phyloP scores from a whole-genome alignment of 768 basidiomycete genomes.

The Mycena maculata region DNA sequence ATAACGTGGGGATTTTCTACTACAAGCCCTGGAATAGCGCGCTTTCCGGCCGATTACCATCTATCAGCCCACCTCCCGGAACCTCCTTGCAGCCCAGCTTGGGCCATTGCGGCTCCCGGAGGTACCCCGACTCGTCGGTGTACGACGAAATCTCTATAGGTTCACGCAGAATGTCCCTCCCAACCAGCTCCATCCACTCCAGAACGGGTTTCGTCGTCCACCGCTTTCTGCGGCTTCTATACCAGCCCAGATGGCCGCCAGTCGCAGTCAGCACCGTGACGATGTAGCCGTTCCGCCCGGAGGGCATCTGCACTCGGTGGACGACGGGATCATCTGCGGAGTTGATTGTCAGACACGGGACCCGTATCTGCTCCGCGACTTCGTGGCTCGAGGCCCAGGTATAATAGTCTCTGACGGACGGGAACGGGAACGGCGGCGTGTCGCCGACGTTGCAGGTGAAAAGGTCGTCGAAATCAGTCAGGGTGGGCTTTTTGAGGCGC shows the following conservation, averaged over 20 bases:
- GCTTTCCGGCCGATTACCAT: slow-evolving; percentile 63
- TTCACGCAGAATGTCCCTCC: slow-evolving; percentile 60
- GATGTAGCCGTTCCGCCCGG: slow-evolving; percentile 62
- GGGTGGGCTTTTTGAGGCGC: slow-evolving; percentile 62
- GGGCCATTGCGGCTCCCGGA: slow-evolving; percentile 67
- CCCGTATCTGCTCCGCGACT: slow-evolving; percentile 65
- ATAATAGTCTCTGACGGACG: slow-evolving; percentile 59
- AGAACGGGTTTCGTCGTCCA: slow-evolving; percentile 80
- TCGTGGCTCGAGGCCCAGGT: slow-evolving; percentile 69
- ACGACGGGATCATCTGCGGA: slow-evolving; percentile 83
- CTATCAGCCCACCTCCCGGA: slow-evolving; percentile 62
- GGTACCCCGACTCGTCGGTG: slow-evolving; percentile 66
- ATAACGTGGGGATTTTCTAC: too few relatives aligned
- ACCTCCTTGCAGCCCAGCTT: slow-evolving; percentile 66
- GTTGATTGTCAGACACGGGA: slow-evolving; percentile 72
- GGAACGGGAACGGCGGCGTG: slow-evolving; percentile 63
- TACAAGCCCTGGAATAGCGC: slow-evolving; percentile 72
- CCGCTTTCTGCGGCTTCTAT: slow-evolving; percentile 63
- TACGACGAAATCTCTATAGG: slow-evolving; percentile 47
- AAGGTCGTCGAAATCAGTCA: slow-evolving; percentile 69
- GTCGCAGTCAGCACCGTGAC: slow-evolving; percentile 68
- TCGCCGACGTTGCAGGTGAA: slow-evolving; percentile 75
- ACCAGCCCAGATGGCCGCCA: slow-evolving; percentile 90
- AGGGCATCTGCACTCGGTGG: slow-evolving; percentile 66
- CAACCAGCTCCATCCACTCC: slow-evolving; percentile 74